Evolutionary conservation across 352 stramenopile genomes (phyloP).

Genomic region (Phytophthora pistaciae): DNA sequence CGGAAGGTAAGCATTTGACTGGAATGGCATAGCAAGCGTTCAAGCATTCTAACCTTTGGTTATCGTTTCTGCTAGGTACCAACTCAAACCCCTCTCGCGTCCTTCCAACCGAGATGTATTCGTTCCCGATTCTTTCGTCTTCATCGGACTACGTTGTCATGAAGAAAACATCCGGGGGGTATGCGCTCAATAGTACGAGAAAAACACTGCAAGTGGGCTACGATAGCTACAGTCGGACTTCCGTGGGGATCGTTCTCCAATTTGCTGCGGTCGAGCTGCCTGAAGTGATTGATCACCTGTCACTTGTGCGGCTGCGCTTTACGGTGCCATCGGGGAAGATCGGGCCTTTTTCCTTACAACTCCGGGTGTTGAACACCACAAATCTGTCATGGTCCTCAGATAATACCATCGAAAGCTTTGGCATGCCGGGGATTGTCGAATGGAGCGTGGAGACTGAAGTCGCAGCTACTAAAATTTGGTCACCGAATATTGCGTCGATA

Average conservation of each 20-base stretch:
- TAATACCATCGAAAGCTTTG: slow-evolving; percentile 32
- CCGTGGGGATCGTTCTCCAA: slow-evolving; percentile 24
- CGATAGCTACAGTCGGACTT: slow-evolving; percentile 13
- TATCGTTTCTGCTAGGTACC: slow-evolving; percentile 8
- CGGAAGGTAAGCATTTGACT: slow-evolving; percentile 25
- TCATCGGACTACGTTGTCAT: slow-evolving; percentile 19
- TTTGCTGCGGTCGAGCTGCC: slow-evolving; percentile 38
- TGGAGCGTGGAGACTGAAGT: slow-evolving; percentile 42
- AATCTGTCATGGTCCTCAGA: neutral
- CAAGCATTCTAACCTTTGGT: neutral
- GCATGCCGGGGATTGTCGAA: slow-evolving; percentile 28
- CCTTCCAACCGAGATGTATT: slow-evolving; percentile 21
- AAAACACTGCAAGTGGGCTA: slow-evolving; percentile 31
- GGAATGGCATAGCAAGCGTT: neutral
- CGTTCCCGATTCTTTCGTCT: slow-evolving; percentile 28
- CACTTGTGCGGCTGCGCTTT: slow-evolving; percentile 41
- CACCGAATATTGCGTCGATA: slow-evolving; percentile 40
- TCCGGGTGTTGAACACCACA: slow-evolving; percentile 34
- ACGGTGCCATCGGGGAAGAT: slow-evolving; percentile 48
- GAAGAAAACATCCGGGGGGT: slow-evolving; percentile 15
- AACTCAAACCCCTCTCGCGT: slow-evolving; percentile 15
- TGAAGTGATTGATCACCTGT: slow-evolving; percentile 36
- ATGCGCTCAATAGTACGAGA: slow-evolving; percentile 11
- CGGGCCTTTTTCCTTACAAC: slow-evolving; percentile 51
- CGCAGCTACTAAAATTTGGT: slow-evolving; percentile 33